Conservation (phyloP, 2,329 filamentous ascomycete genomes). For the Stagonosporopsis vannaccii region DNA sequence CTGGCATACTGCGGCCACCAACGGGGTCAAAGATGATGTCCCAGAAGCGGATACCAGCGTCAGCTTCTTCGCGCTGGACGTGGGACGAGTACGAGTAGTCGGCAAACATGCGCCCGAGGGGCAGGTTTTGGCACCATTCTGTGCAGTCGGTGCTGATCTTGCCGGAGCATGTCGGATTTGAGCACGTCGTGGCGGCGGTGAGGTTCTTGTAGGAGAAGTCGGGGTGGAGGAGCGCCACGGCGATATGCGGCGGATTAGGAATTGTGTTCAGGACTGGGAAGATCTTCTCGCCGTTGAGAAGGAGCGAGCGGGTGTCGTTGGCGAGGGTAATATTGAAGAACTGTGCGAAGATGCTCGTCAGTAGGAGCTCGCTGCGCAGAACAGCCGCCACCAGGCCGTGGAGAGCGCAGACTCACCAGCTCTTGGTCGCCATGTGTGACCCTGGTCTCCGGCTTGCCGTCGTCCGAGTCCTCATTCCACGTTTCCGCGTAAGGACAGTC, state of each 20-base stretch:
- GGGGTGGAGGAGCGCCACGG: constrained; percentile 24
- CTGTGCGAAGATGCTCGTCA: constrained; percentile 17
- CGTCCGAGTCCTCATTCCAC: constrained; percentile 3
- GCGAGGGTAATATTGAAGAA: constrained; percentile 44
- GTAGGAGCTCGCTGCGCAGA: neutral
- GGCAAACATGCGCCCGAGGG: constrained; percentile 16
- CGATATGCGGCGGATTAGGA: constrained; percentile 33
- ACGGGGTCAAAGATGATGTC: constrained; percentile 41
- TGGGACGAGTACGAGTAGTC: constrained; percentile 38
- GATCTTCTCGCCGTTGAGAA: constrained; percentile 37
- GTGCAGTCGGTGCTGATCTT: constrained; percentile 12
- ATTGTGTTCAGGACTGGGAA: constrained; percentile 36
- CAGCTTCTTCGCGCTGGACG: constrained; percentile 16
- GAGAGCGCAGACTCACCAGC: constrained; percentile 29
- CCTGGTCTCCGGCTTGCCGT: constrained; percentile 7
- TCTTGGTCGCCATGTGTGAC: constrained; percentile 30
- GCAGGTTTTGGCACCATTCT: constrained; percentile 30
- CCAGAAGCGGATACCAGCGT: constrained; percentile 33
- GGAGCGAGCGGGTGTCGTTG: constrained; percentile 34
- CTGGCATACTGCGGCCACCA: constrained; percentile 24
- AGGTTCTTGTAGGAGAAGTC: constrained; percentile 39
- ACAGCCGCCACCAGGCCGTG: neutral
- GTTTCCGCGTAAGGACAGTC: constrained; percentile 33
- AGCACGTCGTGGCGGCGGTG: constrained; percentile 29
- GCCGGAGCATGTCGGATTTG: constrained; percentile 24